phyloP scores from a whole-genome alignment of 371 early-diverging fungal genomes.

The Apophysomyces trapeziformis region DNA sequence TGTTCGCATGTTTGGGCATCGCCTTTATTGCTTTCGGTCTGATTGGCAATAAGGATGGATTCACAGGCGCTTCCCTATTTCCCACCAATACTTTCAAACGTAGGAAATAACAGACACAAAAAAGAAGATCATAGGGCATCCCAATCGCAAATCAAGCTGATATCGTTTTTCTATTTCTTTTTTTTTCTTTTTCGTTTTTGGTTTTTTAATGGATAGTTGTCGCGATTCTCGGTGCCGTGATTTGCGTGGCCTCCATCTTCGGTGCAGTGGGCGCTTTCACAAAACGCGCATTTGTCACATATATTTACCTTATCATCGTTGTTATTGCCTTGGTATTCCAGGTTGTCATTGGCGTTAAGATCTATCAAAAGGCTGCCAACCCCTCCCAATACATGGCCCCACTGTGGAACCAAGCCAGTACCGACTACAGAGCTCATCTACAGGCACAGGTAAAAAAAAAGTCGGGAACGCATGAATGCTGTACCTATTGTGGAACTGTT shows the following conservation, averaged over 20 bases:
- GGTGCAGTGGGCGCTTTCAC: conserved; percentile 41
- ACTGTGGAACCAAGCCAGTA: conserved; percentile 34
- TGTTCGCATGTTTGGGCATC: conserved; percentile 48
- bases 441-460: conserved; percentile 32
- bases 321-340: conserved; percentile 43
- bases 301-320: conserved; percentile 44
- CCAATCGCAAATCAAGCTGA: background rate
- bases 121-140: background rate
- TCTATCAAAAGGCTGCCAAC: conserved; percentile 46
- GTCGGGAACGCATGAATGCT: background rate
- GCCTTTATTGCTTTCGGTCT: conserved; percentile 50
- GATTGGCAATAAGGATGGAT: conserved; percentile 39
- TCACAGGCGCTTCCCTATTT: conserved; percentile 44
- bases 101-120: conserved; percentile 22
- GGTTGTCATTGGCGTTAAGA: conserved; percentile 43
- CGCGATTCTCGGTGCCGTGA: conserved; percentile 44
- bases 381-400: conserved; percentile 33
- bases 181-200: background rate
- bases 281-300: conserved; percentile 31
- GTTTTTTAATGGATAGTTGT: conserved; percentile 22
- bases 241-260: conserved; percentile 42
- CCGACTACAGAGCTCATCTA: conserved; percentile 26
- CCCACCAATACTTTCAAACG: conserved; percentile 41
- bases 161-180: background rate
- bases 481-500: background rate